Conservation (phyloP, 805 yeast genomes). For the Yarrowia sp. region DNA sequence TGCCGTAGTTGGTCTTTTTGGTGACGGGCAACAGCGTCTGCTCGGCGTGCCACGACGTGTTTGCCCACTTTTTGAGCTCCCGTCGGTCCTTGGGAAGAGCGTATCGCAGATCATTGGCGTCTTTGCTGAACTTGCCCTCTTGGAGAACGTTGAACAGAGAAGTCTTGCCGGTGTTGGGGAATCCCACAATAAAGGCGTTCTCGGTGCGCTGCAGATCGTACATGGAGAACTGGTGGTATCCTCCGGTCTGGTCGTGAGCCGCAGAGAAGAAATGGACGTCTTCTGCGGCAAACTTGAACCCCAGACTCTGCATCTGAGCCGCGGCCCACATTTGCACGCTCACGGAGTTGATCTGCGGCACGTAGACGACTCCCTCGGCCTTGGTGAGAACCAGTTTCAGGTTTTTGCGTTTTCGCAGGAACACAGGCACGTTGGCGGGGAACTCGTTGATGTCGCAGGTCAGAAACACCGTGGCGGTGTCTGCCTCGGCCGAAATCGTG, state of each 20-base stretch:
- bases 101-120: slow-evolving; percentile 5
- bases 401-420: slow-evolving; percentile 31
- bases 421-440: slow-evolving; percentile 30
- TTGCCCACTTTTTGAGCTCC: slow-evolving; percentile 10
- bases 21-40: neutral
- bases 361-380: slow-evolving; percentile 30
- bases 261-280: slow-evolving; percentile 27
- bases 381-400: slow-evolving; percentile 42
- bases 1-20: neutral
- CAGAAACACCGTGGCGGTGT: slow-evolving; percentile 16
- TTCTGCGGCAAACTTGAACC: slow-evolving; percentile 18
- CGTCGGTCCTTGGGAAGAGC: neutral
- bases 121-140: neutral
- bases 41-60: slow-evolving; percentile 20
- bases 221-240: slow-evolving; percentile 12
- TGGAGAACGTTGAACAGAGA: slow-evolving; percentile 16
- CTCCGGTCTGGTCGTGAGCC: slow-evolving; percentile 9
- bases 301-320: slow-evolving; percentile 17
- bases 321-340: slow-evolving; percentile 36
- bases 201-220: neutral
- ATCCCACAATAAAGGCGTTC: slow-evolving; percentile 22
- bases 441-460: slow-evolving; percentile 28
- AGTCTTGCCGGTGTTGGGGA: slow-evolving; percentile 22
- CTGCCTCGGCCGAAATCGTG: slow-evolving; percentile 7
- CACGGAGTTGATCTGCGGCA: slow-evolving; percentile 31